These are phyloP conservation scores for Crithidia fasciculata DNA, from an alignment of 208 protist genomes.

Conservation along the genomic window DNA sequence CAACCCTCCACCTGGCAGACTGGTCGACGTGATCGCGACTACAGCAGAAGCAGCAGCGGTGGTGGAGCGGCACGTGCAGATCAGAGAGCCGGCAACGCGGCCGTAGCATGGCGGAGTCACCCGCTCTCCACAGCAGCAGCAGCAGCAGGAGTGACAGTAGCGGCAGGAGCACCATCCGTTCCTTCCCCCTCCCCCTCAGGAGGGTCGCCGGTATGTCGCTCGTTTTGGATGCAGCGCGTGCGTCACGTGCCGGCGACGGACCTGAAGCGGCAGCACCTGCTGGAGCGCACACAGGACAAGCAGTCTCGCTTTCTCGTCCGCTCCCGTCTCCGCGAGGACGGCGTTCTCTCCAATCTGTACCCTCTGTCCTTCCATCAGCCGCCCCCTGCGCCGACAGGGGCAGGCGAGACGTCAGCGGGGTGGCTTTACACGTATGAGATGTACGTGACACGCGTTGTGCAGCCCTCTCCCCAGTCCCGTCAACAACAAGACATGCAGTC, in stretches of 20 bases:
- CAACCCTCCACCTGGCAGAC: too few relatives aligned
- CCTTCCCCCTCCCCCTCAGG: not conserved
- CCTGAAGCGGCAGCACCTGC: conserved; percentile 54
- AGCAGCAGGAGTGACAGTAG: not conserved
- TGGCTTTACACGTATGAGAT: conserved; percentile 78
- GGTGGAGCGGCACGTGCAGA: too few relatives aligned
- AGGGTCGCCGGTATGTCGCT: not conserved
- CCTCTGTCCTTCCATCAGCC: conserved; percentile 42
- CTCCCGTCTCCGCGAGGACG: conserved; percentile 66
- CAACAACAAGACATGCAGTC: not conserved
- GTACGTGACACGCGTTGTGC: conserved; percentile 56
- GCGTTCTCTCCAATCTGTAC: conserved; percentile 83
- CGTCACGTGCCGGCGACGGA: conserved; percentile 37
- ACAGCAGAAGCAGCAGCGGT: too few relatives aligned
- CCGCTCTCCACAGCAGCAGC: not conserved
- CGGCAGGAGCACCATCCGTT: not conserved
- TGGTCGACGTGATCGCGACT: not conserved
- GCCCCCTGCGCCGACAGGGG: not conserved
- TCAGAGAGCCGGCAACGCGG: not conserved
- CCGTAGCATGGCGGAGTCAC: not conserved
- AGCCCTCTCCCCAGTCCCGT: not conserved
- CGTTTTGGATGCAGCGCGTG: conserved; percentile 64
- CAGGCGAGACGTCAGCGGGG: not conserved
- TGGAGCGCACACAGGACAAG: conserved; percentile 65
- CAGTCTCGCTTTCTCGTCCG: conserved; percentile 64